Conservation (phyloP, 441 rosid species). For the Flueggea neowawraea region DNA sequence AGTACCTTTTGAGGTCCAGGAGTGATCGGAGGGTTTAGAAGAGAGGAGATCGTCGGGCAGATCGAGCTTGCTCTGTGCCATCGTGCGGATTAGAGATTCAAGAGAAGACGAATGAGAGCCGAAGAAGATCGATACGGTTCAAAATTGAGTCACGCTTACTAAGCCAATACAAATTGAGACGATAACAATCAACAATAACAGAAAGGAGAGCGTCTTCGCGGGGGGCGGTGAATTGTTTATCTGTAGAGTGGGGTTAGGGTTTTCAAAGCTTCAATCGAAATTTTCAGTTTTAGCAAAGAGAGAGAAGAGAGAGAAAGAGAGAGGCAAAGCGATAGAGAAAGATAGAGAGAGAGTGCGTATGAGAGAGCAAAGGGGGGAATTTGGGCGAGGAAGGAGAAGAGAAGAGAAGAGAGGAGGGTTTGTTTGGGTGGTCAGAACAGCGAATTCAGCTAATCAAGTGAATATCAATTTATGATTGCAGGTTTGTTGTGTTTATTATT, state of each 20-base stretch:
- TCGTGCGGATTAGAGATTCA: conserved; percentile 14
- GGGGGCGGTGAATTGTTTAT: conserved; percentile 12
- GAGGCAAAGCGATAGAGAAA: background rate
- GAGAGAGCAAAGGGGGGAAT: conserved; percentile 5
- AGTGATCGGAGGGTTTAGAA: conserved; percentile 53
- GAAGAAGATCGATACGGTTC: conserved; percentile 11
- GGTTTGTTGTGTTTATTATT: background rate
- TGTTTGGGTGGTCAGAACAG: conserved; percentile 35
- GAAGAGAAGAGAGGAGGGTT: no score
- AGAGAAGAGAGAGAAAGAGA: no score
- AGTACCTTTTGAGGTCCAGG: conserved; percentile 45
- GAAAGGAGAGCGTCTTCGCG: no score
- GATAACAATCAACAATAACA: no score
- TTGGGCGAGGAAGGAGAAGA: conserved; percentile 16
- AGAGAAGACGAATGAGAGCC: conserved; percentile 3
- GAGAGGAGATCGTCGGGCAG: conserved; percentile 75
- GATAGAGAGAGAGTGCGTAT: conserved; percentile 15
- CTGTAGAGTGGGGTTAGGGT: conserved; percentile 5
- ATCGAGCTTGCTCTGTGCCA: conserved; percentile 77
- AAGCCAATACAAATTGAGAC: no score
- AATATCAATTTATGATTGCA: background rate
- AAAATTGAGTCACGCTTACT: background rate
- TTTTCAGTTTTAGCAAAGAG: no score
- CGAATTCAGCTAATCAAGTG: background rate
- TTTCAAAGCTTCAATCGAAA: conserved; percentile 10